Conservation (phyloP, 441 rosid species). For the Kokia cookei region DNA sequence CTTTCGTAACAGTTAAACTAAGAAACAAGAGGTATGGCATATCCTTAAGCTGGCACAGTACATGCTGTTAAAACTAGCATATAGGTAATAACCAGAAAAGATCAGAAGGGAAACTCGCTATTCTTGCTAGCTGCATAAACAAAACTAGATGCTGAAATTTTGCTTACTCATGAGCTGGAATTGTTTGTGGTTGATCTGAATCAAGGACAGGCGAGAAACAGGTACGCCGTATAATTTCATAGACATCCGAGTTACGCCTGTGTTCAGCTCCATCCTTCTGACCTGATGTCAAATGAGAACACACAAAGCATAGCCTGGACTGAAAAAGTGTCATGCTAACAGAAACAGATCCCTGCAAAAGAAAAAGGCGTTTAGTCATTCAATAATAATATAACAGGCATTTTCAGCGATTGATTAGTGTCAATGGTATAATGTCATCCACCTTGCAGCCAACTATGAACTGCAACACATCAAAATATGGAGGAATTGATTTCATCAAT, state of each 20-base stretch:
- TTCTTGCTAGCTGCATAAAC: background rate
- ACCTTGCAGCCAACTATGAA: background rate
- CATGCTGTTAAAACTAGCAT: no score
- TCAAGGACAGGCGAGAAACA: constrained; percentile 72
- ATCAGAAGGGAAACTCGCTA: background rate
- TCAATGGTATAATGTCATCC: background rate
- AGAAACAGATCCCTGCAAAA: constrained; percentile 95
- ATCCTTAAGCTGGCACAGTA: background rate
- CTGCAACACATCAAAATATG: background rate
- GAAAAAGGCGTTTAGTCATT: background rate
- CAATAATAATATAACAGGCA: background rate
- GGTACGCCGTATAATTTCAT: constrained; percentile 78
- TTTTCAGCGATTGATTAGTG: background rate
- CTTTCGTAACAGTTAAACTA: background rate
- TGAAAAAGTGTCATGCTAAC: constrained; percentile 94
- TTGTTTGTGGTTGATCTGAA: constrained; percentile 75
- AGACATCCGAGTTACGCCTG: constrained; percentile 86
- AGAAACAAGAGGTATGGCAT: background rate
- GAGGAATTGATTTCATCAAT: constrained; percentile 9
- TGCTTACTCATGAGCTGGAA: constrained; percentile 91
- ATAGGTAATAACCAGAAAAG: no score
- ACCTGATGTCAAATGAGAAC: constrained; percentile 97
- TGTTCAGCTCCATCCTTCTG: constrained; percentile 90
- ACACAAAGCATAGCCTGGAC: constrained; percentile 92
- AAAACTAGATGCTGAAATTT: background rate